These are phyloP conservation scores for Colletotrichum gigasporum DNA, from an alignment of 2,329 filamentous ascomycete genomes.

Conservation along the genomic window DNA sequence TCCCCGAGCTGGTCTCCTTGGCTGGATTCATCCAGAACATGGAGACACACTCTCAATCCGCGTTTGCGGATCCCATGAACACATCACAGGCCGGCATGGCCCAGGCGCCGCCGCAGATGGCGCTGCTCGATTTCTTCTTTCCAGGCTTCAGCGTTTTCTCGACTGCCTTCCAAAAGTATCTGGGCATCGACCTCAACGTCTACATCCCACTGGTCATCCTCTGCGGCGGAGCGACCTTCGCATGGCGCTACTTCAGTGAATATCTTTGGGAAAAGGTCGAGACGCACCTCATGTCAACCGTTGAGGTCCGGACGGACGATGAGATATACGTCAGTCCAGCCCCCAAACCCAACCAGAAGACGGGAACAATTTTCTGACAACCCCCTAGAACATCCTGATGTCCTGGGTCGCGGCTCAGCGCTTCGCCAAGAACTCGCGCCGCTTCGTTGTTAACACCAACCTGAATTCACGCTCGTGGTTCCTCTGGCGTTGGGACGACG, in stretches of 20 bases:
- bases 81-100: neutral
- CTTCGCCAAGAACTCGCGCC: slow-evolving; percentile 67
- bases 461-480: slow-evolving; percentile 62
- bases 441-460: slow-evolving; percentile 73
- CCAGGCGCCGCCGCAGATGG: slow-evolving; percentile 47
- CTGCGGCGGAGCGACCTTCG: slow-evolving; percentile 57
- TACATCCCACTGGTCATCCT: slow-evolving; percentile 69
- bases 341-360: neutral
- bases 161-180: slow-evolving; percentile 60
- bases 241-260: slow-evolving; percentile 61
- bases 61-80: slow-evolving; percentile 4
- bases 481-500: slow-evolving; percentile 54
- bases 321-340: slow-evolving; percentile 64
- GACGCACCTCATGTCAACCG: slow-evolving; percentile 69
- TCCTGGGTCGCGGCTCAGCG: slow-evolving; percentile 72
- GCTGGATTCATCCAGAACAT: neutral
- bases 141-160: slow-evolving; percentile 71
- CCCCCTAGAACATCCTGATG: slow-evolving; percentile 68
- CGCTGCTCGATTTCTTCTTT: slow-evolving; percentile 69
- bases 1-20: neutral
- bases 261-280: slow-evolving; percentile 59
- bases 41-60: slow-evolving; percentile 5
- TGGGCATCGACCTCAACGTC: slow-evolving; percentile 69
- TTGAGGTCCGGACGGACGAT: slow-evolving; percentile 74
- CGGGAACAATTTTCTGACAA: neutral